Evolutionary conservation across 2,329 filamentous ascomycete species (phyloP), one percentile per base, ranked within the genome.

Genomic region (Diaporthe helianthi): DNA sequence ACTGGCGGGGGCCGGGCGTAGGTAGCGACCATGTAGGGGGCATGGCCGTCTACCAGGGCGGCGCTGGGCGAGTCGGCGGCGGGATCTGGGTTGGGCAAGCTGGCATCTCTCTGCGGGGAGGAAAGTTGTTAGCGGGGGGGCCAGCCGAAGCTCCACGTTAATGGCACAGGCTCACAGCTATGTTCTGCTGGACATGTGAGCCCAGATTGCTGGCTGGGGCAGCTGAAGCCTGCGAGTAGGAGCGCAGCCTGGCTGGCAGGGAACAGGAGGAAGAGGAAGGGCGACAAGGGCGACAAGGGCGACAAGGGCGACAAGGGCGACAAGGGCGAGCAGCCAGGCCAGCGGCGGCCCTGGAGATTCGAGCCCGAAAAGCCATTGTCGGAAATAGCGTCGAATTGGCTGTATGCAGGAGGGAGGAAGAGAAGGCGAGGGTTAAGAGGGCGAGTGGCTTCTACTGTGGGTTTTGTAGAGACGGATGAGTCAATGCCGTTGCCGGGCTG

Each of bases 21-120:
- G 65, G 96, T 99, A 2, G 94, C 91, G 33, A 99, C 92, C 95
- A 99, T 98, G 82, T 90, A 98, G 3, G 92, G 92, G 38, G 90
- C 86, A 76, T 94, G 90, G 71, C 93, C 88, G 73, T 89, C 86
- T 73, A 97, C 88, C 70, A 97, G 86, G 36, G 89, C 86, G 41
- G 89, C 87, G 73, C 93, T 97, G 75, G 89, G 83, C 0, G 93
- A 96, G 79, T 93, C 91, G 58, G 87, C 76, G 17, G 89, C 77
- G 44, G 93, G 93, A 76, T 97, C 93, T 60, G 92, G 86, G 73
- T 91, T 93, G 12, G 91, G 85, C 15, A 84, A 74, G 60, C 76
- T 69, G 36, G 79, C 78, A 58, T 80, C 78, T 65, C 75, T 75
- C 77, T 76, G 66, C 33, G n/a, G 13, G 10, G 66, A 1, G 0